A percentile compares a stretch with the other conserved stretches of the same genome.
phyloP scores from a whole-genome alignment of 2,329 filamentous ascomycete species.

The Monilinia fructicola region DNA sequence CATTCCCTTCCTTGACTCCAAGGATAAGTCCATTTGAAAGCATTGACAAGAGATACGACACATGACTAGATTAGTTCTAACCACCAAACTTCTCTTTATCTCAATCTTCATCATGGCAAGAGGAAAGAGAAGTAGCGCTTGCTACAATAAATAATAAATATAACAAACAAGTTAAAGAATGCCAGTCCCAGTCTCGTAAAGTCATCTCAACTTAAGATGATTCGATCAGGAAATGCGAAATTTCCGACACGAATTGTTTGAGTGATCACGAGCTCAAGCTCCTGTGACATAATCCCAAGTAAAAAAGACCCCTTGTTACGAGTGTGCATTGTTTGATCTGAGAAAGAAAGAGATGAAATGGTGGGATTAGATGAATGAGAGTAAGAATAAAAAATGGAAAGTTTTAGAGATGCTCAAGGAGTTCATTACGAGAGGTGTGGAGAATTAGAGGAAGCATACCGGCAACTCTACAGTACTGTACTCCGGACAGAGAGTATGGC shows the following conservation, averaged over 20 bases:
- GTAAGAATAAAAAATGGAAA: background rate
- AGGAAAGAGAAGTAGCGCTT: background rate
- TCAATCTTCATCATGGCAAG: background rate
- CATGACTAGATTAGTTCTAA: background rate
- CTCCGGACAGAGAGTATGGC: no score
- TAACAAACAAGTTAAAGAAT: background rate
- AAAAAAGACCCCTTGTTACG: background rate
- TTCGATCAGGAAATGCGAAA: background rate
- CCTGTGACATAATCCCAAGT: background rate
- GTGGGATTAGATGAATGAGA: background rate
- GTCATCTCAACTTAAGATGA: slow-evolving; percentile 12
- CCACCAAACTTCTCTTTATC: background rate
- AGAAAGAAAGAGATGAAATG: slow-evolving; percentile 1
- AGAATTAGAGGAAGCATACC: background rate
- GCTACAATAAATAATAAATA: background rate
- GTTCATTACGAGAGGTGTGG: background rate
- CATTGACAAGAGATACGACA: background rate
- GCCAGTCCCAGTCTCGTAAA: background rate
- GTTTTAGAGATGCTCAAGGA: background rate
- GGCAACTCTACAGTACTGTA: no score
- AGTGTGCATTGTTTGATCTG: slow-evolving; percentile 3
- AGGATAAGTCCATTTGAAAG: background rate
- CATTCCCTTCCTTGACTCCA: background rate
- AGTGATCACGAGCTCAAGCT: background rate
- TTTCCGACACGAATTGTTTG: background rate